Evolutionary conservation across 2,329 filamentous ascomycete genomes (phyloP).

Genomic region (Xylaria arbuscula): DNA sequence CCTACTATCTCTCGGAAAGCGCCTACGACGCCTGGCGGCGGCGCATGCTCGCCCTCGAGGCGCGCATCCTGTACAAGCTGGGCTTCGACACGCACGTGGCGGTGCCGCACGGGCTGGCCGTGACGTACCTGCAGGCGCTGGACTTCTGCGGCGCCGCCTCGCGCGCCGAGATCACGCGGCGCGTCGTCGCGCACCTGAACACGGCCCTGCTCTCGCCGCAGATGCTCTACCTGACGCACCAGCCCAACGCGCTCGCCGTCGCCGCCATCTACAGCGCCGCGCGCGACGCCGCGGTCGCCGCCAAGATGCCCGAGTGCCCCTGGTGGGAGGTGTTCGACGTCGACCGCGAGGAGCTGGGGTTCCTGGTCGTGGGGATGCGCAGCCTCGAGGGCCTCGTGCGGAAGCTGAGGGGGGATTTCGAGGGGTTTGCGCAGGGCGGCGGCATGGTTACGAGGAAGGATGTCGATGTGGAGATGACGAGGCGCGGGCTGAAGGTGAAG

Average conservation of each 20-base stretch:
- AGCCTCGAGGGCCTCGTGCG: constrained; percentile 79
- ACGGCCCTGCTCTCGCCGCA: constrained; percentile 87
- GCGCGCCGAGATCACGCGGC: constrained; percentile 67
- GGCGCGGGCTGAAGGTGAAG: constrained; percentile 56
- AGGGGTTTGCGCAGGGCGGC: constrained; percentile 53
- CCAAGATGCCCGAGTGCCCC: constrained; percentile 82
- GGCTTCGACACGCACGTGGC: constrained; percentile 87
- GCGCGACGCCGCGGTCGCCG: constrained; percentile 69
- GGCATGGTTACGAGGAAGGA: constrained; percentile 68
- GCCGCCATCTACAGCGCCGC: constrained; percentile 92
- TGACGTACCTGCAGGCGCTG: constrained; percentile 93
- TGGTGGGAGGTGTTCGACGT: constrained; percentile 99
- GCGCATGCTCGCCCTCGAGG: constrained; percentile 78
- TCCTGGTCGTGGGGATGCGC: constrained; percentile 85
- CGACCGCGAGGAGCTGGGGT: constrained; percentile 92
- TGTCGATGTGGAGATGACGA: constrained; percentile 70
- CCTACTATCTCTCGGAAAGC: constrained; percentile 78
- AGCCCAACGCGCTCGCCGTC: constrained; percentile 85
- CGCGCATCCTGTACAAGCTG: constrained; percentile 78
- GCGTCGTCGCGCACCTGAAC: constrained; percentile 84
- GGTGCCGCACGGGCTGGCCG: constrained; percentile 84
- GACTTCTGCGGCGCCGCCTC: constrained; percentile 64
- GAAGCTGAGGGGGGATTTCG: constrained; percentile 68
- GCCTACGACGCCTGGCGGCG: constrained; percentile 73
- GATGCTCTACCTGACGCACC: constrained; percentile 89